These are phyloP conservation scores for Dalbergia oliveri DNA, from an alignment of 306 rosid species.

Conservation along the genomic window DNA sequence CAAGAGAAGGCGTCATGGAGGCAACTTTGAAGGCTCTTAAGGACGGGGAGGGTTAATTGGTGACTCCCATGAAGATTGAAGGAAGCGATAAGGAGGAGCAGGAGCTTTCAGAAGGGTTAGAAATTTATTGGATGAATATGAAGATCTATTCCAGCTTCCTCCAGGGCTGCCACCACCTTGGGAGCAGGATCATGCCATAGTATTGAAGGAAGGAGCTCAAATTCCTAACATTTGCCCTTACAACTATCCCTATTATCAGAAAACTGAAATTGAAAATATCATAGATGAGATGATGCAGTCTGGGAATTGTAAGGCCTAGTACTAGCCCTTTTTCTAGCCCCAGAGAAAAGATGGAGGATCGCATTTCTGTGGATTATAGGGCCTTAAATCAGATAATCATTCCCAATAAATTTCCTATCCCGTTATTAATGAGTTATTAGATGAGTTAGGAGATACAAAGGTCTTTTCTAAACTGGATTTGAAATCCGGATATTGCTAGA, in stretches of 20 bases:
- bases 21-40: too few relatives aligned
- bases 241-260: background rate
- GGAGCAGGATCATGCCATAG: background rate
- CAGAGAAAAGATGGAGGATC: background rate
- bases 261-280: background rate
- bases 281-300: too few relatives aligned
- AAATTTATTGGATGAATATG: too few relatives aligned
- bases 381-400: background rate
- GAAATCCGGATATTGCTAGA: background rate
- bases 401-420: background rate
- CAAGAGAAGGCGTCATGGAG: too few relatives aligned
- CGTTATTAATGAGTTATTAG: background rate
- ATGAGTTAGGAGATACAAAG: background rate
- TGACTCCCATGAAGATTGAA: too few relatives aligned
- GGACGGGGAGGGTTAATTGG: too few relatives aligned
- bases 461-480: background rate
- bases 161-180: slow-evolving; percentile 46
- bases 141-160: slow-evolving; percentile 9
- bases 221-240: background rate
- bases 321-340: background rate
- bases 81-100: too few relatives aligned
- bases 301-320: background rate
- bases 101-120: too few relatives aligned
- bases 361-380: background rate
- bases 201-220: too few relatives aligned